These are phyloP conservation scores for Ensete ventricosum DNA, from an alignment of 176 grass and related monocot genomes.

Conservation along the genomic window DNA sequence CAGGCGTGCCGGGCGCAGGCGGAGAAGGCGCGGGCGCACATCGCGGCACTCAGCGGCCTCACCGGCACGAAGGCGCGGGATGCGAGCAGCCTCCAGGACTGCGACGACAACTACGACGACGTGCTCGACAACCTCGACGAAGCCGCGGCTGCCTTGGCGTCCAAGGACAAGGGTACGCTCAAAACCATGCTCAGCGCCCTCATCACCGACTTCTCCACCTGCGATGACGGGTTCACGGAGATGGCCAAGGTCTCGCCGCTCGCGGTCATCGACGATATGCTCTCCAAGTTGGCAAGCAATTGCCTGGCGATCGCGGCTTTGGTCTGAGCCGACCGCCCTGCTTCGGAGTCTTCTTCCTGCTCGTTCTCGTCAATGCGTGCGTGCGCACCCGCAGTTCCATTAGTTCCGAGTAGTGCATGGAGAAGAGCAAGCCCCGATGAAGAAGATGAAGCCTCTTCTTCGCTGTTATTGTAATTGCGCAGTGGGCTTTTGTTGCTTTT, in stretches of 20 bases:
- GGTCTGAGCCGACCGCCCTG: not conserved
- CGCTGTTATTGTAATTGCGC: too few relatives aligned
- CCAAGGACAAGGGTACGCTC: slow-evolving; percentile 19
- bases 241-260: slow-evolving; percentile 18
- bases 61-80: slow-evolving; percentile 9
- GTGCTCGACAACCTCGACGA: slow-evolving; percentile 36
- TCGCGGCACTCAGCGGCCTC: not conserved
- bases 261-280: slow-evolving; percentile 25
- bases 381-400: too few relatives aligned
- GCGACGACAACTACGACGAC: slow-evolving; percentile 45
- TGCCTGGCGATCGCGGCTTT: slow-evolving; percentile 40
- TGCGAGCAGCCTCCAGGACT: slow-evolving; percentile 19
- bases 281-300: slow-evolving; percentile 48
- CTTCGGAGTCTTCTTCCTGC: too few relatives aligned
- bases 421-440: too few relatives aligned
- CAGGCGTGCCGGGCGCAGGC: slow-evolving; percentile 21
- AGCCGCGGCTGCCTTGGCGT: slow-evolving; percentile 27
- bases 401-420: too few relatives aligned
- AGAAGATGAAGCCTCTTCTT: too few relatives aligned
- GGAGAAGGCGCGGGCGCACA: slow-evolving; percentile 11
- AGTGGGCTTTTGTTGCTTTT: too few relatives aligned
- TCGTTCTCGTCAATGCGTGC: too few relatives aligned
- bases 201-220: slow-evolving; percentile 45
- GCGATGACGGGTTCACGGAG: slow-evolving; percentile 56
- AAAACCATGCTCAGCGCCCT: slow-evolving; percentile 37